phyloP scores from a whole-genome alignment of 2,329 filamentous ascomycete species.

The Fusarium haematococcum region DNA sequence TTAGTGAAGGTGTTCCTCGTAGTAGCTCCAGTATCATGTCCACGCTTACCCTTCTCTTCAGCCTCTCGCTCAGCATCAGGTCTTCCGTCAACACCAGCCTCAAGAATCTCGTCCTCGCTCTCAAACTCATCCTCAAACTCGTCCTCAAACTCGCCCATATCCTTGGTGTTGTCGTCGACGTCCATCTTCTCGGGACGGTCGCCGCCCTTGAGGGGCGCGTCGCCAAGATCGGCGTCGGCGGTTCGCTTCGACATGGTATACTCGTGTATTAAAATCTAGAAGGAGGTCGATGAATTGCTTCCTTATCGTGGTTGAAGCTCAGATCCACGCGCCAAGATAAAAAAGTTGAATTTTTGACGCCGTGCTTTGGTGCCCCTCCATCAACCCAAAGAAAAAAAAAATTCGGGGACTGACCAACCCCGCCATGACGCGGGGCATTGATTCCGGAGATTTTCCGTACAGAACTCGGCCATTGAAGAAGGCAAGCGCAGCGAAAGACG shows the following conservation, averaged over 20 bases:
- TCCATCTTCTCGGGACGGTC: conserved; percentile 74
- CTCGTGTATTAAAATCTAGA: neutral
- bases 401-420: conserved; percentile 33
- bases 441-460: conserved; percentile 34
- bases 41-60: conserved; percentile 73
- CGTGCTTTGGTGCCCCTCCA: conserved; percentile 38
- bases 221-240: conserved; percentile 61
- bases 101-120: conserved; percentile 88
- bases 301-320: conserved; percentile 1
- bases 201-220: conserved; percentile 68
- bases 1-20: neutral
- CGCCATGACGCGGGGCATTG: conserved; percentile 34
- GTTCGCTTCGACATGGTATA: conserved; percentile 69
- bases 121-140: conserved; percentile 95
- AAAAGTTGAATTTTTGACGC: conserved; percentile 29
- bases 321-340: conserved; percentile 12
- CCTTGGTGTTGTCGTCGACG: conserved; percentile 68
- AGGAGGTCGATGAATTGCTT: neutral
- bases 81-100: conserved; percentile 92
- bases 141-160: conserved; percentile 89
- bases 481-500: neutral
- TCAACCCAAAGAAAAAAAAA: conserved; percentile 26
- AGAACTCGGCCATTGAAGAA: conserved; percentile 2
- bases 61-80: conserved; percentile 93
- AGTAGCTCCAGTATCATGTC: neutral